Percentiles rank a stretch among this genome's conserved stretches.
Conservation (phyloP, 768 basidiomycete genomes). For the Russula emetica region DNA sequence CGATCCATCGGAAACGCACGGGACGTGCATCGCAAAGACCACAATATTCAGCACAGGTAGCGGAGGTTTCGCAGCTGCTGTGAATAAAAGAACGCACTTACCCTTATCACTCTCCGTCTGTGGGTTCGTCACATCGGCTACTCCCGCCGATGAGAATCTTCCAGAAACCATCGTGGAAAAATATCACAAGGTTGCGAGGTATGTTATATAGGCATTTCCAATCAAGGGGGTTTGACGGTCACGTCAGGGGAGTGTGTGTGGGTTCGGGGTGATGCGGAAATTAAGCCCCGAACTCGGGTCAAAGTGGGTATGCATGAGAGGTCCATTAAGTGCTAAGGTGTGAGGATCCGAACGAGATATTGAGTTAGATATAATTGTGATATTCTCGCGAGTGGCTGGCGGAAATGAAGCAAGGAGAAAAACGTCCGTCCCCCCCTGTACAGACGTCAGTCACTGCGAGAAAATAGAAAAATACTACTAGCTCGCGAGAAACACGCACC, state of each 20-base stretch:
- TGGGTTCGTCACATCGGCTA: constrained; percentile 16
- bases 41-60: background rate
- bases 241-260: constrained; percentile 7
- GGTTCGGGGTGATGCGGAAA: constrained; percentile 15
- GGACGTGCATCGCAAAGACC: background rate
- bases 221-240: background rate
- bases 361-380: constrained; percentile 23
- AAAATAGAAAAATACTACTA: background rate
- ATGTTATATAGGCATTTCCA: background rate
- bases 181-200: constrained; percentile 12
- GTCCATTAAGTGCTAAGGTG: constrained; percentile 10
- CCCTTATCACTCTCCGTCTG: constrained; percentile 14
- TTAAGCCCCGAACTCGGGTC: constrained; percentile 15
- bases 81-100: constrained; percentile 14
- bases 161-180: constrained; percentile 13
- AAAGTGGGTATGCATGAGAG: constrained; percentile 11
- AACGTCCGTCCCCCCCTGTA: constrained; percentile 11
- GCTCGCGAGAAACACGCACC: background rate
- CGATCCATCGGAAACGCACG: background rate
- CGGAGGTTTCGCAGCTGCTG: constrained; percentile 7
- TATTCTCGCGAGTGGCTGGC: constrained; percentile 20
- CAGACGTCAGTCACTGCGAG: constrained; percentile 12
- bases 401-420: constrained; percentile 21
- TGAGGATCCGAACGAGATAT: constrained; percentile 12
- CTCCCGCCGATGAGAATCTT: constrained; percentile 18